Evolutionary conservation across 768 basidiomycete species (phyloP), one percentile per base, ranked within the genome.

Genomic region (Russula vinacea): DNA sequence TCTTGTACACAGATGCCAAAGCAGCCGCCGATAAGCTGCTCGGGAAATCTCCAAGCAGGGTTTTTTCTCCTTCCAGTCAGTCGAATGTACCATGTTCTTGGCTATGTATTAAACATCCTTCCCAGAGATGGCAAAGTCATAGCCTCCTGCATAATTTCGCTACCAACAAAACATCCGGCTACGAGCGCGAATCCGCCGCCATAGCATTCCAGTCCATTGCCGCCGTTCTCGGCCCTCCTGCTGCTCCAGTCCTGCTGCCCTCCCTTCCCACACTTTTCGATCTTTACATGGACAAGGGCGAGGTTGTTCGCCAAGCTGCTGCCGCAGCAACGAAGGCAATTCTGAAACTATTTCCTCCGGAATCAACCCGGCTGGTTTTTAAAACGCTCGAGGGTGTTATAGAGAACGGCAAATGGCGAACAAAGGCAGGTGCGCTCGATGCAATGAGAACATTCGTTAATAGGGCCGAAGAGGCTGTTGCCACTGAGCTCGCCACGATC

Each of bases 351-450:
- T 84, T 86, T 62, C 92, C 94, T 42, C 86, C 93, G 2, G 94
- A 97, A 74, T 81, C 89, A 3, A 86, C 82, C n/a, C 79, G 84
- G 33, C 70, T 83, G 59, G 84, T 89, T 8, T 92, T 90, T 69
- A 79, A 84, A 47, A 76, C 79, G 29, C 80, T 98, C 32, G 88
- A 89, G 71, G 79, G 79, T 33, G 84, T 95, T 65, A 74, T 98
- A 26, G 89, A 92, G 60, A 82, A 81, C 55, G 92, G 92, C 52
- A 96, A 97, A 77, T 98, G 96, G 96, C 84, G 88, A 68, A 85
- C 89, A 62, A 98, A 98, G 79, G 88, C 97, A n/a, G 94, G 90
- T 17, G 92, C 87, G 8, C 78, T 98, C 37, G 94, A 97, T 69
- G 85, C 93, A 2, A 83, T 98, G 73, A 92, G 86, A 73, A 77